Percentiles rank a stretch among this genome's conserved stretches.
These are phyloP conservation scores for Nothophytophthora sp. DNA, from an alignment of 352 stramenopile species.

Conservation along the genomic window DNA sequence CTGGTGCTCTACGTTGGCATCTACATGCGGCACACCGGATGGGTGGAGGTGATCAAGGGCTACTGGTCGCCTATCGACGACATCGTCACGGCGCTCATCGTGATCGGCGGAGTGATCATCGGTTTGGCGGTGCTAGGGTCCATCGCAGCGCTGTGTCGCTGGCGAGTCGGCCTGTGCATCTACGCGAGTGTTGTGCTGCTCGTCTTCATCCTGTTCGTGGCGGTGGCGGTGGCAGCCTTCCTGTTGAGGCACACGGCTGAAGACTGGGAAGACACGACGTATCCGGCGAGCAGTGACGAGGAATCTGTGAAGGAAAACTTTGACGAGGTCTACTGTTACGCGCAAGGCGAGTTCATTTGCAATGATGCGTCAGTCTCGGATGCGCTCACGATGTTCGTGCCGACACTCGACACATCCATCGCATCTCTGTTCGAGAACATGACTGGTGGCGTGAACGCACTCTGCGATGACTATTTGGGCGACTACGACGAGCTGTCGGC, in stretches of 20 bases:
- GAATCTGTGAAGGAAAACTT: conserved; percentile 57
- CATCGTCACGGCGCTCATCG: conserved; percentile 50
- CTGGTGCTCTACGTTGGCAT: conserved; percentile 56
- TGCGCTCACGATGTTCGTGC: conserved; percentile 52
- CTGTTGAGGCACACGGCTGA: conserved; percentile 34
- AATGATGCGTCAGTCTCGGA: conserved; percentile 57
- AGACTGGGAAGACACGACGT: conserved; percentile 50
- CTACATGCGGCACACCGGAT: conserved; percentile 44
- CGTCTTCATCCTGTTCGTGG: conserved; percentile 51
- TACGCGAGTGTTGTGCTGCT: conserved; percentile 59
- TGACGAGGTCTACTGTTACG: conserved; percentile 72
- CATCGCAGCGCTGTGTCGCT: conserved; percentile 59
- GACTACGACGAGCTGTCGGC: conserved; percentile 36
- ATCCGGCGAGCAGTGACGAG: conserved; percentile 53
- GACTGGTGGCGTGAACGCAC: conserved; percentile 58
- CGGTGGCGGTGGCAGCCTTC: conserved; percentile 50
- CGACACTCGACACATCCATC: conserved; percentile 35
- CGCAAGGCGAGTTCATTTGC: conserved; percentile 72
- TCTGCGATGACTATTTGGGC: conserved; percentile 53
- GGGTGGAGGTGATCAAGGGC: conserved; percentile 61
- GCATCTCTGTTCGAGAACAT: conserved; percentile 40
- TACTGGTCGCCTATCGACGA: conserved; percentile 50
- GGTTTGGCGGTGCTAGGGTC: conserved; percentile 59
- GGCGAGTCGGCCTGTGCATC: conserved; percentile 52
- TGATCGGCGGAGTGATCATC: conserved; percentile 56